Conservation (phyloP, 2,329 filamentous ascomycete genomes). For the Microdochium bolleyi region DNA sequence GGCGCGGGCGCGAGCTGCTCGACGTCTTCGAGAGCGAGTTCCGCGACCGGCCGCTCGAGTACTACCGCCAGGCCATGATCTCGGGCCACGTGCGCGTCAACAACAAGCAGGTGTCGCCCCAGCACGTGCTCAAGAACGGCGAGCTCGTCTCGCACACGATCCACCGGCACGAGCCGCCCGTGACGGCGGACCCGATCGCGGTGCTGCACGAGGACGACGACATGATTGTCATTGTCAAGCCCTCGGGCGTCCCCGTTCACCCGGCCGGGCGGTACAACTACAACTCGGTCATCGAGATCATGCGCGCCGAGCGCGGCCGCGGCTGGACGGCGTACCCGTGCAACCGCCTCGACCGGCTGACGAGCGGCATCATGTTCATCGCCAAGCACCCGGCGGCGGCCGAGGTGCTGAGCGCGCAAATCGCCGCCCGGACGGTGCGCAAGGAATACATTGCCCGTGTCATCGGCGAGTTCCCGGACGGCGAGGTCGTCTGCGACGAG, state of each 20-base stretch:
- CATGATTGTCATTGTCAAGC: constrained; percentile 96
- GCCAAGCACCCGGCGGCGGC: constrained; percentile 79
- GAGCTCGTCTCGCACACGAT: constrained; percentile 88
- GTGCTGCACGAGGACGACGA: constrained; percentile 88
- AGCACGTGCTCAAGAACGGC: constrained; percentile 75
- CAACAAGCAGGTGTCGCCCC: constrained; percentile 58
- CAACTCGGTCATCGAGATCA: constrained; percentile 90
- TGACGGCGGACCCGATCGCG: constrained; percentile 70
- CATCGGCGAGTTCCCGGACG: constrained; percentile 83
- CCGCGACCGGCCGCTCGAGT: constrained; percentile 74
- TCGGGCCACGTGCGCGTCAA: constrained; percentile 74
- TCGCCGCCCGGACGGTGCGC: constrained; percentile 72
- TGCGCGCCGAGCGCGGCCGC: constrained; percentile 64
- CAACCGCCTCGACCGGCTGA: constrained; percentile 88
- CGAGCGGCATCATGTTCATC: constrained; percentile 97
- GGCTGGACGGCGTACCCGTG: constrained; percentile 60
- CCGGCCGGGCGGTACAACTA: constrained; percentile 92
- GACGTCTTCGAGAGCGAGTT: constrained; percentile 92
- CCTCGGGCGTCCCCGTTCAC: constrained; percentile 89
- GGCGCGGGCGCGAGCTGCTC: constrained; percentile 72
- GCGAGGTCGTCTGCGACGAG: constrained; percentile 85
- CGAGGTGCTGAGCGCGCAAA: constrained; percentile 66
- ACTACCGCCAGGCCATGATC: constrained; percentile 82
- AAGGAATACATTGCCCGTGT: constrained; percentile 96
- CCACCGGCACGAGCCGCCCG: constrained; percentile 92